Base-by-base conservation (phyloP, 202 grass and related monocot species). In the Cymbopogon flexuosus region DNA sequence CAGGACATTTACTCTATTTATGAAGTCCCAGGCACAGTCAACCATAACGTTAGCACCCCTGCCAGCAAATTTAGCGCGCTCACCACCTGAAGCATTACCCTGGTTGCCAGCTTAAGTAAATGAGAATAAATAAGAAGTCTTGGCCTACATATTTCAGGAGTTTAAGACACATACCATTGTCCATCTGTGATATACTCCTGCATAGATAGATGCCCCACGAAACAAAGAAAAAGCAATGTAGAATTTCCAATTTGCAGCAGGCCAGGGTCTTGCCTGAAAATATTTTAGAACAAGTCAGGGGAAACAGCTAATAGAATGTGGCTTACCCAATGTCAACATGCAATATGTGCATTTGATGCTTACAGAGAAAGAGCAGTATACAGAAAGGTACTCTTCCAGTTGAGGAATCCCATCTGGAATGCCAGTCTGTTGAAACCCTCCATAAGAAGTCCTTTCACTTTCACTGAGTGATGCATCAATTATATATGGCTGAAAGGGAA, bases 71-170 rank as follows among this genome's bases (percentile, higher is more conserved):
- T 70, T 91, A 87, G 96, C 96, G 4, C 31, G 90, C 47, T 98
- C 92, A 36, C 96, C 96, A 78, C 96, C 96, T 40, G 95, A 95
- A 80, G 96, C 92, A 93, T 98, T 98, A 80, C 96, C 96, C 95
- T 98, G 85, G 58, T 62, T 83, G 73, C 36, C 83, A 79, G 75
- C 80, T 81, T 22, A 89, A 83, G 68, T 60, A 78, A 54, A 79
- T 81, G 46, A 89, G 77, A 91, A 81, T 18, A 87, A 10, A 79
- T 42, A 40, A 73, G 27, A 10, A 62, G 3, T 15, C 13, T 56
- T 72, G 49, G 14, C 68, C 70, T 87, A 40, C 37, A 70, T 12
- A 84, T 54, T 88, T 67, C 19, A 75, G 63, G 49, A 66, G 29
- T 77, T 81, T 41, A 49, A 63, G 66, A 73, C 0, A 64, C 61